Conservation (phyloP, 805 yeast genomes). For the Allodekkera sacchari region DNA sequence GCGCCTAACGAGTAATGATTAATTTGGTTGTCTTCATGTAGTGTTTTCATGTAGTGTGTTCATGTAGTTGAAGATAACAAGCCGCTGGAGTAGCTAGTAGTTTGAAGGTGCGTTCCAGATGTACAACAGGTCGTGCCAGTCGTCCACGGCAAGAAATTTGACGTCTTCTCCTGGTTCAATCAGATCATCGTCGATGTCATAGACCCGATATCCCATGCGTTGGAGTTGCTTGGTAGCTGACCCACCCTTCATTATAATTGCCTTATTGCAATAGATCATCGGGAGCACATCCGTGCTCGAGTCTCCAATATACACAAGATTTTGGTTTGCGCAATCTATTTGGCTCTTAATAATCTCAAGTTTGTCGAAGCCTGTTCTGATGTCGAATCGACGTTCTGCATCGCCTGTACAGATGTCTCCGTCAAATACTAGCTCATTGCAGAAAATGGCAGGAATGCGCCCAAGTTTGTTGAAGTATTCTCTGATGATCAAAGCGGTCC, state of each 20-base stretch:
- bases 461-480: conserved; percentile 16
- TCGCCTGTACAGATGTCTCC: conserved; percentile 19
- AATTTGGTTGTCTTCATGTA: background rate
- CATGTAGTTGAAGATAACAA: too few relatives aligned
- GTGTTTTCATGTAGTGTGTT: background rate
- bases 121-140: conserved; percentile 18
- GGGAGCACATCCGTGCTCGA: conserved; percentile 52
- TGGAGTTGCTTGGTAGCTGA: conserved; percentile 21
- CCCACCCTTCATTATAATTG: conserved; percentile 37
- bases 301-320: conserved; percentile 49
- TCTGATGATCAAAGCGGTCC: conserved; percentile 45
- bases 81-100: too few relatives aligned
- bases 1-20: background rate
- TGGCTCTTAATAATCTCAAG: conserved; percentile 11
- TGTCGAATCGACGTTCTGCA: conserved; percentile 9
- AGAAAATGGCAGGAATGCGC: conserved; percentile 31
- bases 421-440: conserved; percentile 44
- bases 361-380: conserved; percentile 53
- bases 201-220: conserved; percentile 16
- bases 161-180: background rate
- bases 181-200: conserved; percentile 10
- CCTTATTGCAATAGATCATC: conserved; percentile 37
- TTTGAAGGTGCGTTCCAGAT: too few relatives aligned
- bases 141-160: conserved; percentile 6
- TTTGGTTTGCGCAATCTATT: conserved; percentile 10